These are phyloP conservation scores for carrot (Daucus carota) DNA, from an alignment of 129 eudicot genomes.

Conservation along the genomic window DNA sequence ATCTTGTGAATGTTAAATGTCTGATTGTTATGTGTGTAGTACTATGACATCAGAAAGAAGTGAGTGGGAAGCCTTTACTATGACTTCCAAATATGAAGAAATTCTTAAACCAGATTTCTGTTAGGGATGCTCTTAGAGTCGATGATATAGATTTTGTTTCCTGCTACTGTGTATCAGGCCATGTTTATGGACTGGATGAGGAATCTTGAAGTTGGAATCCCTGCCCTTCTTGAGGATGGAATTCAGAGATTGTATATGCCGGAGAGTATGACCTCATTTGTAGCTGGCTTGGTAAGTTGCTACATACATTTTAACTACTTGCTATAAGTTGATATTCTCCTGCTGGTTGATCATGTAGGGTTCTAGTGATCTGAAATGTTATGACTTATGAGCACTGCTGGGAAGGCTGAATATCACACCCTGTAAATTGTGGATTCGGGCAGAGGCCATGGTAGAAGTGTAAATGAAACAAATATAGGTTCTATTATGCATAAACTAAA, in stretches of 20 bases:
- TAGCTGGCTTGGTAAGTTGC: constrained; percentile 38
- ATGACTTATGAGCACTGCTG: no score
- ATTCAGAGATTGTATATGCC: constrained; percentile 29
- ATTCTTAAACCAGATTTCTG: constrained; percentile 15
- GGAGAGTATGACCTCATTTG: constrained; percentile 46
- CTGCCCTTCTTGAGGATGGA: constrained; percentile 30
- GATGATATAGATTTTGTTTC: constrained; percentile 23
- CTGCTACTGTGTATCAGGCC: constrained; percentile 24
- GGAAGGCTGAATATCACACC: no score
- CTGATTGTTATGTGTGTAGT: constrained; percentile 13
- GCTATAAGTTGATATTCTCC: no score
- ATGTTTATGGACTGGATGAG: constrained; percentile 31
- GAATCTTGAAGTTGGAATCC: constrained; percentile 33
- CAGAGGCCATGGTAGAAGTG: no score
- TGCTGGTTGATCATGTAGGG: no score
- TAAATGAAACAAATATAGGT: no score
- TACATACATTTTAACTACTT: no score
- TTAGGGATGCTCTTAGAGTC: constrained; percentile 13
- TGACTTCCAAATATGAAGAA: constrained; percentile 32
- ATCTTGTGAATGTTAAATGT: neutral
- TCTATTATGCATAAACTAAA: no score
- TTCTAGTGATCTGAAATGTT: no score
- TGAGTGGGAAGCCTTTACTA: constrained; percentile 31
- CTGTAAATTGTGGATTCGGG: no score
- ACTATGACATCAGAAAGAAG: constrained; percentile 28